A percentile compares a stretch with the other conserved stretches of the same genome.
phyloP scores from a whole-genome alignment of 768 basidiomycete species.

The Kwoniella dendrophila region DNA sequence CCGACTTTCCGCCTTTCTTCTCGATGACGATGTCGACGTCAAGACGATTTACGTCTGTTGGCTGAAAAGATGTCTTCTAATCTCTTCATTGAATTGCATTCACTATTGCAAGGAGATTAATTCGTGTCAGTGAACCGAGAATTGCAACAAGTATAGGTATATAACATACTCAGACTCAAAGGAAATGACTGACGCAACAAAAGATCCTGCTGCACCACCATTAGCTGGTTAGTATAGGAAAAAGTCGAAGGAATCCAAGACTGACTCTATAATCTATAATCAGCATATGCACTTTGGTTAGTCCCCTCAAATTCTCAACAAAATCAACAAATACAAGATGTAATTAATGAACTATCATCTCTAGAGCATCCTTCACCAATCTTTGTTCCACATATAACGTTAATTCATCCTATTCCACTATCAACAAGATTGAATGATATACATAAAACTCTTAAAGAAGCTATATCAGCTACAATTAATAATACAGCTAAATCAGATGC shows the following conservation, averaged over 20 bases:
- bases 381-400: constrained; percentile 39
- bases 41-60: no score
- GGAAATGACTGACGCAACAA: constrained; percentile 5
- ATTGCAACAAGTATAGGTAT: no score
- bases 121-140: no score
- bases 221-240: constrained; percentile 2
- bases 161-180: neutral
- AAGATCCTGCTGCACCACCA: constrained; percentile 5
- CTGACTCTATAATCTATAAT: neutral
- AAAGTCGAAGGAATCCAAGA: neutral
- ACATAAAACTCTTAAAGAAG: neutral
- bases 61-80: no score
- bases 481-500: neutral
- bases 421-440: constrained; percentile 14
- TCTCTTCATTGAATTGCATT: no score
- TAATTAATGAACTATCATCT: constrained; percentile 27
- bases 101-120: neutral
- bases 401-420: constrained; percentile 26
- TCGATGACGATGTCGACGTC: constrained; percentile 2
- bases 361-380: constrained; percentile 16
- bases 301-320: constrained; percentile 19
- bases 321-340: neutral
- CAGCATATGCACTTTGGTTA: constrained; percentile 36
- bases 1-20: no score
- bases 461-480: constrained; percentile 1